A percentile compares a stretch with the other conserved stretches of the same genome.
Evolutionary conservation across 1,284 basidiomycete genomes (phyloP).

Genomic region (Vanrija pseudolonga): DNA sequence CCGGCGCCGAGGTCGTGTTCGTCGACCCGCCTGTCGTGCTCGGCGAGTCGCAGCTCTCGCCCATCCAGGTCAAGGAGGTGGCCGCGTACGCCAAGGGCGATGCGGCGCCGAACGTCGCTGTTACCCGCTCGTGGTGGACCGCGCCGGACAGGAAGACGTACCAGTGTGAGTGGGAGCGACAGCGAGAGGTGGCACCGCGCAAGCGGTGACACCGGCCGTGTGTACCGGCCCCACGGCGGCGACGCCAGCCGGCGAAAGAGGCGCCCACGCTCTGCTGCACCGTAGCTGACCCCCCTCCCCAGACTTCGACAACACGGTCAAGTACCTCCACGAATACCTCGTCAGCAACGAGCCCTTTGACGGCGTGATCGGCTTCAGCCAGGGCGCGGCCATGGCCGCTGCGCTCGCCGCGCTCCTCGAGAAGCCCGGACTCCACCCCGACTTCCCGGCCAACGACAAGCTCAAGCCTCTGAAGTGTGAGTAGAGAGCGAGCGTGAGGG

Average conservation of each 20-base stretch:
- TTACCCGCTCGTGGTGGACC: slow-evolving; percentile 4
- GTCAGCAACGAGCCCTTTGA: slow-evolving; percentile 49
- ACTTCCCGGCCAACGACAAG: slow-evolving; percentile 63
- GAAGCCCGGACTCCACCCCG: slow-evolving; percentile 57
- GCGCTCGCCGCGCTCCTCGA: slow-evolving; percentile 64
- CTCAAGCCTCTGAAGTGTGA: slow-evolving; percentile 60
- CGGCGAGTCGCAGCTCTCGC: not conserved
- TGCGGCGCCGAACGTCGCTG: not conserved
- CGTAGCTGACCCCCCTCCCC: slow-evolving; percentile 3
- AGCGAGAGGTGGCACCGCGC: too few relatives aligned
- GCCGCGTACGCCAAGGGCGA: not conserved
- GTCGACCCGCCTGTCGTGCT: slow-evolving; percentile 66
- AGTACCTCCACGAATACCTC: slow-evolving; percentile 49
- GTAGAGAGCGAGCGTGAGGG: slow-evolving; percentile 3
- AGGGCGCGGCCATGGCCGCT: slow-evolving; percentile 75
- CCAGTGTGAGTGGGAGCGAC: not conserved
- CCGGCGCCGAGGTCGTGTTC: slow-evolving; percentile 60
- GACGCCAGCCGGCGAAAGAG: not conserved
- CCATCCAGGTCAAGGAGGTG: slow-evolving; percentile 3
- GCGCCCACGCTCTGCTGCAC: slow-evolving; percentile 5
- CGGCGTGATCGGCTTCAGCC: slow-evolving; percentile 79
- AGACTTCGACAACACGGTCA: slow-evolving; percentile 61
- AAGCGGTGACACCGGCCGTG: too few relatives aligned
- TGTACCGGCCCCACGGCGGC: too few relatives aligned
- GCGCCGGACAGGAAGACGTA: slow-evolving; percentile 8